Conservation (phyloP, 2,329 filamentous ascomycete genomes). For the Colletotrichum abscissum region DNA sequence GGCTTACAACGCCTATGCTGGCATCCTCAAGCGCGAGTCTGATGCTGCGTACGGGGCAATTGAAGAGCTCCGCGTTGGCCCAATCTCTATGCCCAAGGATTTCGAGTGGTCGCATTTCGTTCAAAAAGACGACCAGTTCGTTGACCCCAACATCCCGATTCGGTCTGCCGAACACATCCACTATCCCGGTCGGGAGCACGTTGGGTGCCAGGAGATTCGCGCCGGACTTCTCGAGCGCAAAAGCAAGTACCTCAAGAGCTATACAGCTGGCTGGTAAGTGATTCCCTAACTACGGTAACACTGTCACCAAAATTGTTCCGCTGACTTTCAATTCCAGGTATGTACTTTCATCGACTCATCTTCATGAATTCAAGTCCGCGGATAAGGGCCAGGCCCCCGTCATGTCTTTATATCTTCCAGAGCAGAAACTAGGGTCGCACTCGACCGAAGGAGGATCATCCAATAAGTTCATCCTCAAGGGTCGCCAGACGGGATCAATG, state of each 20-base stretch:
- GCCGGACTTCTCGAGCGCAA: slow-evolving; percentile 95
- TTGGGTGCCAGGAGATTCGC: slow-evolving; percentile 83
- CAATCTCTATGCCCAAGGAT: slow-evolving; percentile 93
- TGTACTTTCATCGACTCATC: slow-evolving; percentile 93
- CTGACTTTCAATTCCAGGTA: slow-evolving; percentile 69
- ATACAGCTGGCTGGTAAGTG: slow-evolving; percentile 90
- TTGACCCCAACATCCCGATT: slow-evolving; percentile 84
- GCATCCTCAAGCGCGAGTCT: slow-evolving; percentile 90
- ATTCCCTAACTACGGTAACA: not conserved
- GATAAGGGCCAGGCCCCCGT: slow-evolving; percentile 91
- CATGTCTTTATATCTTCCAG: slow-evolving; percentile 95
- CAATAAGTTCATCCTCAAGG: slow-evolving; percentile 98
- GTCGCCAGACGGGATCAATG: slow-evolving; percentile 91
- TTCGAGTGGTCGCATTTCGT: slow-evolving; percentile 91
- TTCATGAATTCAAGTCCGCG: slow-evolving; percentile 99
- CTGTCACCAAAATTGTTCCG: slow-evolving; percentile 36
- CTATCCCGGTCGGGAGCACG: slow-evolving; percentile 91
- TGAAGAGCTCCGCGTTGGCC: slow-evolving; percentile 84
- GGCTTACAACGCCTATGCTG: slow-evolving; percentile 93
- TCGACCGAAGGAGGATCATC: slow-evolving; percentile 85
- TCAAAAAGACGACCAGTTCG: slow-evolving; percentile 82
- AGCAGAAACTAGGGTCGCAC: slow-evolving; percentile 95
- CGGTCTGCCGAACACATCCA: slow-evolving; percentile 84
- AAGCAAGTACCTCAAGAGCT: slow-evolving; percentile 98
- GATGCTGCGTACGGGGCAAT: slow-evolving; percentile 82